phyloP scores from a whole-genome alignment of 2,329 filamentous ascomycete species.

The Pezizomycotina sp. region DNA sequence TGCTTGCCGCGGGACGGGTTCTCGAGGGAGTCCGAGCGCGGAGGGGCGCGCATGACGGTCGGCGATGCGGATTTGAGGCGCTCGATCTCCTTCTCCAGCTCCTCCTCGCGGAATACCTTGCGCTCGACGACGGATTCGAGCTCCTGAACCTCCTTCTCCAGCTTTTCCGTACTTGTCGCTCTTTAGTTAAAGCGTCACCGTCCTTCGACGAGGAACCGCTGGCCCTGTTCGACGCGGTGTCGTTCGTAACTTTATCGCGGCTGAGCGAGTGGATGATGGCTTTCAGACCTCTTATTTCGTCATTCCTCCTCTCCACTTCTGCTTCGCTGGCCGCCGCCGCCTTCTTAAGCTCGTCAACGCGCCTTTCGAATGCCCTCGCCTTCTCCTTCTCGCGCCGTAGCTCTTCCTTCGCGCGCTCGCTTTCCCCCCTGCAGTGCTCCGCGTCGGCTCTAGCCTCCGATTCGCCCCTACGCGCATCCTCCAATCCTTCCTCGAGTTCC shows the following conservation, averaged over 20 bases:
- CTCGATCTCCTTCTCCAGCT: slow-evolving; percentile 69
- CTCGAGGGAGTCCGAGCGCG: too few species aligned
- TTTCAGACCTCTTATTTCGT: slow-evolving; percentile 91
- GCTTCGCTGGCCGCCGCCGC: slow-evolving; percentile 26
- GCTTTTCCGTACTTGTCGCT: slow-evolving; percentile 47
- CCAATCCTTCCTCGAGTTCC: slow-evolving; percentile 87
- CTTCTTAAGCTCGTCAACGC: slow-evolving; percentile 26
- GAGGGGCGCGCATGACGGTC: too few species aligned
- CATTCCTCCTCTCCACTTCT: slow-evolving; percentile 83
- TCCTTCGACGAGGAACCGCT: slow-evolving; percentile 17
- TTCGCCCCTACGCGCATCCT: slow-evolving; percentile 85
- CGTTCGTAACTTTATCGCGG: slow-evolving; percentile 42
- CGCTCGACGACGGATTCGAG: slow-evolving; percentile 55
- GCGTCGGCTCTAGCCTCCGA: slow-evolving; percentile 91
- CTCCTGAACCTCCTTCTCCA: slow-evolving; percentile 67
- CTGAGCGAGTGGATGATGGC: slow-evolving; percentile 95
- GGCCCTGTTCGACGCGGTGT: slow-evolving; percentile 16
- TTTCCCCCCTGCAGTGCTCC: slow-evolving; percentile 85
- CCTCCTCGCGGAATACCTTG: slow-evolving; percentile 60
- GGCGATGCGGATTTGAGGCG: slow-evolving; percentile 30
- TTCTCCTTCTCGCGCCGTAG: slow-evolving; percentile 78
- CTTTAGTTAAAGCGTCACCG: slow-evolving; percentile 38
- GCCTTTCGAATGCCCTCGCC: slow-evolving; percentile 40
- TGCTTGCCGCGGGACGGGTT: too few species aligned
- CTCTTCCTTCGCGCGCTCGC: slow-evolving; percentile 78